Evolutionary conservation across 2,329 filamentous ascomycete species (phyloP), one percentile per base, ranked within the genome.

Genomic region (Aureobasidium sp.): DNA sequence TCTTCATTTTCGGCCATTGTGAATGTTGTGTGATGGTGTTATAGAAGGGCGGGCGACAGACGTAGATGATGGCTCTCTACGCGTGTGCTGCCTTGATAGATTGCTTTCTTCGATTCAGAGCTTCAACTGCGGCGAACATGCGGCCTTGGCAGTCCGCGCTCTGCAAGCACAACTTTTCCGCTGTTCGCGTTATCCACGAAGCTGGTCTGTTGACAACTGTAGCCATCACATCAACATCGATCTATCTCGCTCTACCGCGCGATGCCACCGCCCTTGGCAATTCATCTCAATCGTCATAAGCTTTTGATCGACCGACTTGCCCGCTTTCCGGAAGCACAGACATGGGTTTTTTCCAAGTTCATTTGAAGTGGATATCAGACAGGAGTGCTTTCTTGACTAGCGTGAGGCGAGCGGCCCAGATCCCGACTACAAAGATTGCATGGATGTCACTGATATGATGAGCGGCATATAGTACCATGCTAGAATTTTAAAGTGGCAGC

Each of bases 1-100:
- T 68, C 69, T 62, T 69, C 67, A 58, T 70, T 67, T 63, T 68
- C 66, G 64, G 69, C 69, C 71, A 73, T 73, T 64, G 42, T 67
- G 50, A 44, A 51, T 46, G 32, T 44, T 13, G 17, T 61, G 26
- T 46, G 27, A 36, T 46, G 37, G 37, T 32, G 15, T 26, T 55
- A 32, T 48, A 13, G 50, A n/a, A 29, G 26, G 60, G 60, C 51
- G 60, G 60, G 60, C 60, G 60, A 62, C 60, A 62, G 42, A 56
- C 60, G 60, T 56, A 56, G 60, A 56, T 56, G 48, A 51, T 41
- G 37, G 23, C 55, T 47, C 20, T 27, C 60, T 56, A 62, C 60
- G 60, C 50, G 60, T 62, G 60, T 62, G 60, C 60, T 62, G 60
- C 60, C 60, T 62, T 50, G 50, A 44, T 29, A 32, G 36, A 60